A percentile compares a stretch with the other conserved stretches of the same genome.
Conservation (phyloP, 345 rosid species). For the Nasturtium officinale region DNA sequence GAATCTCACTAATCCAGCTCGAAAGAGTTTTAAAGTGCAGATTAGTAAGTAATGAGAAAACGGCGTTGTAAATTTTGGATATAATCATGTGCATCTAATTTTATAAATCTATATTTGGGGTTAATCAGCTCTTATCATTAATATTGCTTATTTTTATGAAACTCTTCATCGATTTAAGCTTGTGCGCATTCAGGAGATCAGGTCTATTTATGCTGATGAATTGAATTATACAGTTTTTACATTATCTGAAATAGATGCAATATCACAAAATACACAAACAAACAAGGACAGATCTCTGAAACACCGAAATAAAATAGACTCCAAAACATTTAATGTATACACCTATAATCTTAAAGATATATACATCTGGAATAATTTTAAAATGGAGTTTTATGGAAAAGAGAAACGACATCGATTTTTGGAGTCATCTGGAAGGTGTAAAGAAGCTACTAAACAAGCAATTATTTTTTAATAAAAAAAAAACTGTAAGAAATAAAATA, state of each 20-base stretch:
- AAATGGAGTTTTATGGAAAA: conserved; percentile 32
- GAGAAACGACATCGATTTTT: conserved; percentile 46
- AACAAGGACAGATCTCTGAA: conserved; percentile 27
- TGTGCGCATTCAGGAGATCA: neutral
- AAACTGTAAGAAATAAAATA: conserved; percentile 5
- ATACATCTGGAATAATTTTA: conserved; percentile 21
- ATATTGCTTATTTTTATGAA: neutral
- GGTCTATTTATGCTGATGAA: neutral
- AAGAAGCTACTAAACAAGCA: conserved; percentile 47
- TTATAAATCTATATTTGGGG: too few species aligned
- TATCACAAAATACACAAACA: conserved; percentile 16
- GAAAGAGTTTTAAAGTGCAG: neutral
- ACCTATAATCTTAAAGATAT: neutral
- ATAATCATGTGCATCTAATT: neutral
- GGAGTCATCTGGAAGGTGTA: conserved; percentile 60
- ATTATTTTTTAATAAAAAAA: neutral
- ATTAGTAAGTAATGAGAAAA: neutral
- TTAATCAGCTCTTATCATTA: neutral
- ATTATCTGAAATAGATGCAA: conserved; percentile 7
- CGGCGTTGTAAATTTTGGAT: neutral
- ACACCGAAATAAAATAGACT: conserved; percentile 8
- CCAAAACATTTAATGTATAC: neutral
- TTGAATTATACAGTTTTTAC: conserved; percentile 10
- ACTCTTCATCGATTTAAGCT: neutral
- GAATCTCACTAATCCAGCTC: neutral